Conservation (phyloP, 345 rosid genomes). For the Viola odorata region DNA sequence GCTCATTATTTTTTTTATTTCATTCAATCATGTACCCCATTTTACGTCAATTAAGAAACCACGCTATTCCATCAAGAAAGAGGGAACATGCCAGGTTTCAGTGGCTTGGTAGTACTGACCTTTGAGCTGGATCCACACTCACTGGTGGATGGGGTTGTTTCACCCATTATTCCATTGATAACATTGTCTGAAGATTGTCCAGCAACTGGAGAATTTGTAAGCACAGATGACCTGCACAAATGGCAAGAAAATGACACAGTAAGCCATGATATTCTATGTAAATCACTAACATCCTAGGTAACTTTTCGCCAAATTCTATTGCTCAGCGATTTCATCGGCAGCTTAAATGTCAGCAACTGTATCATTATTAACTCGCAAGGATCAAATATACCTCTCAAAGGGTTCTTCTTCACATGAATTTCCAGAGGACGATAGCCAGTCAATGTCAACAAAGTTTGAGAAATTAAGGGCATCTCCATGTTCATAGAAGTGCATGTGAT, state of each 20-base stretch:
- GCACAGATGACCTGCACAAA: constrained; percentile 57
- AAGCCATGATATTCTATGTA: too few species aligned
- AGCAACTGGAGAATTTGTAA: constrained; percentile 42
- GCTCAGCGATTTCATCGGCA: background rate
- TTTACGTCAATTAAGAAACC: too few species aligned
- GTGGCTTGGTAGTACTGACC: constrained; percentile 31
- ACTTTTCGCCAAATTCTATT: too few species aligned
- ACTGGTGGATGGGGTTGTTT: constrained; percentile 52
- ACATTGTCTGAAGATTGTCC: constrained; percentile 72
- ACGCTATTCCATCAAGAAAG: too few species aligned
- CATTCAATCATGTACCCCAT: too few species aligned
- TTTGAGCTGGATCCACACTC: constrained; percentile 66
- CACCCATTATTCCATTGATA: constrained; percentile 50
- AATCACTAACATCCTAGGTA: too few species aligned
- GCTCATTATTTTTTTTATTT: too few species aligned
- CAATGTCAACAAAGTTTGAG: constrained; percentile 91
- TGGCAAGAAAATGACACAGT: background rate
- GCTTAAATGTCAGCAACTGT: too few species aligned
- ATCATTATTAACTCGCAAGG: background rate
- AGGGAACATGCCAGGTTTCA: too few species aligned
- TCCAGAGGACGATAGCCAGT: constrained; percentile 90
- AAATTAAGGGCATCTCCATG: constrained; percentile 55
- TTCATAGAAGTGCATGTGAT: constrained; percentile 52
- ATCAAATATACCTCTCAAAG: constrained; percentile 63
- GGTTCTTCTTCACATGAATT: constrained; percentile 85